Conservation (phyloP, 805 yeast genomes). For the Nakazawaea ambrosiae region DNA sequence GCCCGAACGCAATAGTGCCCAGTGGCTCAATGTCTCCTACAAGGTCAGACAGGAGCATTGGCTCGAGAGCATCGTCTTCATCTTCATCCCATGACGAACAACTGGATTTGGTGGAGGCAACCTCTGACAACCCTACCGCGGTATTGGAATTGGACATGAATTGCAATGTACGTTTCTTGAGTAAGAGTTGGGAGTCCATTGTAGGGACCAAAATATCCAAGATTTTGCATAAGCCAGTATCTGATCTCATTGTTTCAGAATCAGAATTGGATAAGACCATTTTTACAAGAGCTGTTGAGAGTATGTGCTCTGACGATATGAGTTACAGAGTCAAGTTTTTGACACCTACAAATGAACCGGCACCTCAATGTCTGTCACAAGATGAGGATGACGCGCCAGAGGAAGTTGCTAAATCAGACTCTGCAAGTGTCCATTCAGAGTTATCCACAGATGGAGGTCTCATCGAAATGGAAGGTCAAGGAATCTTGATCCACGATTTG, state of each 20-base stretch:
- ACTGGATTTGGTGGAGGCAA: constrained; percentile 53
- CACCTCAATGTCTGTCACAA: constrained; percentile 13
- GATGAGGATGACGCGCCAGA: constrained; percentile 10
- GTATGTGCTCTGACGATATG: constrained; percentile 67
- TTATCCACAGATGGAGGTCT: constrained; percentile 53
- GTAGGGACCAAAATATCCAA: constrained; percentile 61
- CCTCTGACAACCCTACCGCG: constrained; percentile 66
- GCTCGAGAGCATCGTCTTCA: no score
- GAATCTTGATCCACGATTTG: constrained; percentile 68
- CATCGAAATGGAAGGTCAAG: constrained; percentile 87
- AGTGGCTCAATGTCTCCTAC: no score
- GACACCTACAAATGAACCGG: constrained; percentile 35
- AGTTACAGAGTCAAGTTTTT: constrained; percentile 73
- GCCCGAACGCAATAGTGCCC: no score
- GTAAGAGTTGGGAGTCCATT: constrained; percentile 71
- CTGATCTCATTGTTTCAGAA: constrained; percentile 58
- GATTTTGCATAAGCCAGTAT: constrained; percentile 49
- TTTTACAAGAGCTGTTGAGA: constrained; percentile 60
- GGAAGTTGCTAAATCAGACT: constrained; percentile 1
- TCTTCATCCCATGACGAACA: no score
- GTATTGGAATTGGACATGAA: constrained; percentile 78
- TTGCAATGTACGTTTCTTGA: constrained; percentile 68
- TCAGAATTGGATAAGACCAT: constrained; percentile 55
- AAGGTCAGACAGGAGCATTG: no score
- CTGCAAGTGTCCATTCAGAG: constrained; percentile 4